Evolutionary conservation across 345 rosid genomes (phyloP), one percentile per base, ranked within the genome.

Genomic region (Eutrema japonicum): DNA sequence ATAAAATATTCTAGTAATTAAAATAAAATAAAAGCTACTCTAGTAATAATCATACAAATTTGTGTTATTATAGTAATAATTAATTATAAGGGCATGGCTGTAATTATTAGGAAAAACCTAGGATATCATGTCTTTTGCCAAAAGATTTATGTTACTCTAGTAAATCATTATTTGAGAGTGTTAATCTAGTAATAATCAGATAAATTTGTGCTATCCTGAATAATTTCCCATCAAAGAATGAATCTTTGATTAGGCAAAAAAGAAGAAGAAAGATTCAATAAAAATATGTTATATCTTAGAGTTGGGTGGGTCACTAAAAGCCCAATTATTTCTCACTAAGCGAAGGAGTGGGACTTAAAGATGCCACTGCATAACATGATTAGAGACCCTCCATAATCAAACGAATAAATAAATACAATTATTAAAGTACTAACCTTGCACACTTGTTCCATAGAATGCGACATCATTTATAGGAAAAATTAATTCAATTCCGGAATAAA

Each of bases 251-350:
- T 5, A 70, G n/a, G 52, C 52, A 13, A 63, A 77, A 61, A 32
- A 18, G 22, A 22, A 22, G 1, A 2, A 16, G 13, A 49, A 10
- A 57, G 10, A 30, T 32, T 14, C 35, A 11, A 33, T 52, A 51
- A 30, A 63, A 42, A 29, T 10, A 57, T 42, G 6, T 71, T 37
- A n/a, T 27, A 43, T 61, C 46, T 53, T 4, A 18, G 37, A 32
- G 67, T 30, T 77, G 76, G 76, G 67, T 71, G 64, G 76, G 63
- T 47, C 57, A 77, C 2, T 65, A 65, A 70, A 77, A 72, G 3
- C 32, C 64, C 80, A 77, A 77, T 77, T 48, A 77, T 71, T 71
- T 65, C 63, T 71, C 76, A 77, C 64, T 64, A 57, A 65, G 55
- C 48, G 3, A 48, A 55, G 66, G 57, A 64, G 62, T 12, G 45